These are phyloP conservation scores for Exobasidium cylindrosporum DNA, from an alignment of 1,284 basidiomycete genomes.

Conservation along the genomic window DNA sequence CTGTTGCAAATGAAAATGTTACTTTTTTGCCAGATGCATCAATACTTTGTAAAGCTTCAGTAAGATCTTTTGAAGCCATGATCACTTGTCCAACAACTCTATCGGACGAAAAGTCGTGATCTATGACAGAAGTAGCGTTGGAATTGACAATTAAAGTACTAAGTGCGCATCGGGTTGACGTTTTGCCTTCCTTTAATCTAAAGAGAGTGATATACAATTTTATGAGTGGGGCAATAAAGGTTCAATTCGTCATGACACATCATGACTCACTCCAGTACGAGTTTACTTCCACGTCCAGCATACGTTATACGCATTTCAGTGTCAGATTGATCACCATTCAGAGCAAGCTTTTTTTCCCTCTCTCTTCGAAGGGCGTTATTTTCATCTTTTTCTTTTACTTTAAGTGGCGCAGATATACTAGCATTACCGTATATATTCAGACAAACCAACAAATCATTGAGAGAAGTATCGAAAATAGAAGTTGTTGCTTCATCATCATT, in stretches of 20 bases:
- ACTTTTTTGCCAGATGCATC: not conserved
- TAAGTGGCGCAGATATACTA: not conserved
- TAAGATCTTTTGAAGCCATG: slow-evolving; percentile 1
- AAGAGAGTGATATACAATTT: too few species aligned
- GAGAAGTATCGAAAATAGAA: not conserved
- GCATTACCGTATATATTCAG: slow-evolving; percentile 7
- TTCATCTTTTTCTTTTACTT: not conserved
- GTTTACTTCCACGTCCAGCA: not conserved
- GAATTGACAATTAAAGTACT: not conserved
- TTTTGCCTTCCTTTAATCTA: slow-evolving; percentile 6
- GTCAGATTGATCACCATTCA: not conserved
- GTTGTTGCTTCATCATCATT: not conserved
- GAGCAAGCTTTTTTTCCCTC: not conserved
- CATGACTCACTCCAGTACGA: slow-evolving; percentile 8
- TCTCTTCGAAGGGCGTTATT: not conserved
- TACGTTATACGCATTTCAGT: not conserved
- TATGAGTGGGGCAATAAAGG: not conserved
- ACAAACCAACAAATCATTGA: not conserved
- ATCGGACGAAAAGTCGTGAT: not conserved
- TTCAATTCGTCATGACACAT: not conserved
- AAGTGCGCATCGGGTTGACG: not conserved
- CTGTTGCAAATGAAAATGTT: not conserved
- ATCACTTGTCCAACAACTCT: not conserved
- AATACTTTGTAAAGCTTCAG: slow-evolving; percentile 3
- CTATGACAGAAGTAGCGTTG: not conserved